These are phyloP conservation scores for Podaxis sp. DNA, from an alignment of 768 basidiomycete genomes.

Conservation along the genomic window DNA sequence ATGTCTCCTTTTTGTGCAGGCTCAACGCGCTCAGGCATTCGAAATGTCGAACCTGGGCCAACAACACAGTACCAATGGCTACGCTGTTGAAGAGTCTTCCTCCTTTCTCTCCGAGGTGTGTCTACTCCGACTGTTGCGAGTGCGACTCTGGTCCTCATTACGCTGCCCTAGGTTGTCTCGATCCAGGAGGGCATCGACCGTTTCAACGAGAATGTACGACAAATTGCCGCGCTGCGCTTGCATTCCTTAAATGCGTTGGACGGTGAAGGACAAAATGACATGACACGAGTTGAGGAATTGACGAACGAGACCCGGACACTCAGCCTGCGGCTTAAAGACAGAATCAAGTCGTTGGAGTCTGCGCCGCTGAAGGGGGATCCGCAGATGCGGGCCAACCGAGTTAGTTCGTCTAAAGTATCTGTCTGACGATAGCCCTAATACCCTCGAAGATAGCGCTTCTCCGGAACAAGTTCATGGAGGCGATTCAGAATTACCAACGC, in stretches of 20 bases:
- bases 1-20: conserved; percentile 22
- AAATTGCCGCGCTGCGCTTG: conserved; percentile 35
- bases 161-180: conserved; percentile 31
- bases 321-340: conserved; percentile 53
- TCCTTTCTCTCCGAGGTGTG: conserved; percentile 40
- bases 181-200: conserved; percentile 40
- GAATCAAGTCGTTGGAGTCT: conserved; percentile 55
- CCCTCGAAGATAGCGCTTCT: conserved; percentile 52
- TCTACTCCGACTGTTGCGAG: neutral
- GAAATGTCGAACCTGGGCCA: conserved; percentile 29
- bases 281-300: conserved; percentile 52
- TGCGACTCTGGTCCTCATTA: neutral
- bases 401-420: conserved; percentile 16
- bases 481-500: conserved; percentile 73
- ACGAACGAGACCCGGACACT: conserved; percentile 58
- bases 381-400: conserved; percentile 39
- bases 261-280: conserved; percentile 25
- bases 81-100: conserved; percentile 21
- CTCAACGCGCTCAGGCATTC: conserved; percentile 31
- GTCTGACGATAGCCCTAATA: neutral
- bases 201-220: conserved; percentile 35
- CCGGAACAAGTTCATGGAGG: conserved; percentile 70
- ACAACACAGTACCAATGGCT: conserved; percentile 15
- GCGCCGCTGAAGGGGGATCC: conserved; percentile 28
- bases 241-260: conserved; percentile 37